phyloP scores from a whole-genome alignment of 2,329 filamentous ascomycete species.

The Aspergillus novofumigatus region DNA sequence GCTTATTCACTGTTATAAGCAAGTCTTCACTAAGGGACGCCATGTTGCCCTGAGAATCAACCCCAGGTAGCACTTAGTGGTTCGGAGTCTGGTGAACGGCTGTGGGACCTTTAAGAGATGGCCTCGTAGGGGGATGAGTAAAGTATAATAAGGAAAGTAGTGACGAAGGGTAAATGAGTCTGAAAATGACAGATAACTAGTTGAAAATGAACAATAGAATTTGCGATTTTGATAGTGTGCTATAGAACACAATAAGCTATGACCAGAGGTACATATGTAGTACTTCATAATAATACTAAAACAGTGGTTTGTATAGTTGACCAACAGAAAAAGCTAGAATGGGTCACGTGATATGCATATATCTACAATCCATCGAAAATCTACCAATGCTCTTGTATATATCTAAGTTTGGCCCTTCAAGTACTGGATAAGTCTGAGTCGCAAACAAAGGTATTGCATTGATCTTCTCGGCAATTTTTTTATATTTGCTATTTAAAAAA shows the following conservation, averaged over 20 bases:
- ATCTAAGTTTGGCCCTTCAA: background rate
- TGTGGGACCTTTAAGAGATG: background rate
- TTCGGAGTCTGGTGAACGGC: background rate
- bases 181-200: background rate
- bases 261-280: background rate
- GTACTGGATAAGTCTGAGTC: too few species aligned
- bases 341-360: background rate
- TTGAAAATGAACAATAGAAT: background rate
- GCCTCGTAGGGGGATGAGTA: background rate
- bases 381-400: background rate
- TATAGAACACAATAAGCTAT: background rate
- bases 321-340: background rate
- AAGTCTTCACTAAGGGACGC: conserved; percentile 93
- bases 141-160: background rate
- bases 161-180: background rate
- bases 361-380: background rate
- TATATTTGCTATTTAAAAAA: too few species aligned
- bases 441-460: background rate
- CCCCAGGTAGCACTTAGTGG: background rate
- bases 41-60: conserved; percentile 53
- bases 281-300: background rate
- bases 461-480: background rate
- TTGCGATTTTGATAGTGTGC: background rate
- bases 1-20: conserved; percentile 91
- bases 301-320: background rate